A percentile compares a stretch with the other conserved stretches of the same genome.
Conservation (phyloP, 163 green algal species). For the Coccomyxa subellipsoidea region DNA sequence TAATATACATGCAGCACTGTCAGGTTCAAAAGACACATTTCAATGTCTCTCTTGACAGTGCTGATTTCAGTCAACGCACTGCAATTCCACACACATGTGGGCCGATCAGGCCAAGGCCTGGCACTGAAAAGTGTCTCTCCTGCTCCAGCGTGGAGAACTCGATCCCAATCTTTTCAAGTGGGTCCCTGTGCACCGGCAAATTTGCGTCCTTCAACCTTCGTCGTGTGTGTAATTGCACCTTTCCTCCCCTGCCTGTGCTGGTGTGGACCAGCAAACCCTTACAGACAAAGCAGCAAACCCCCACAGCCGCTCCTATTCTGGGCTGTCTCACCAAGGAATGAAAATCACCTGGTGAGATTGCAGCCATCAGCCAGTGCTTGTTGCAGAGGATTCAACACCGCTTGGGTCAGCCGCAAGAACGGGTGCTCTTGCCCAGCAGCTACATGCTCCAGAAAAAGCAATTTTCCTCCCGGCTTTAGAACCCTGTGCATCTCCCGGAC, state of each 20-base stretch:
- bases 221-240: too few relatives aligned
- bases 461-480: slow-evolving; percentile 48
- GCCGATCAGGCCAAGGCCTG: slow-evolving; percentile 32
- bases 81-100: slow-evolving; percentile 47
- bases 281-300: too few relatives aligned
- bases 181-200: background rate
- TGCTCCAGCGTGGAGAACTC: background rate
- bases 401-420: slow-evolving; percentile 46
- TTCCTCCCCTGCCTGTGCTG: too few relatives aligned
- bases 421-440: slow-evolving; percentile 14
- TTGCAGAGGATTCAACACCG: slow-evolving; percentile 66
- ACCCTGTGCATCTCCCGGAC: slow-evolving; percentile 56
- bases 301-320: too few relatives aligned
- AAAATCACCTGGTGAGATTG: slow-evolving; percentile 41
- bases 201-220: slow-evolving; percentile 25
- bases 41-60: too few relatives aligned
- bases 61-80: background rate
- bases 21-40: too few relatives aligned
- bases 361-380: slow-evolving; percentile 70
- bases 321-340: too few relatives aligned
- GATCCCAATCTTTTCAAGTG: background rate
- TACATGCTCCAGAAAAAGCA: slow-evolving; percentile 73
- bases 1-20: too few relatives aligned
- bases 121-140: slow-evolving; percentile 27
- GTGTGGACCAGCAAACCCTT: too few relatives aligned